A percentile compares a stretch with the other conserved stretches of the same genome.
Conservation (phyloP, 176 grass and related monocot genomes). For the Aegilops umbellulata region DNA sequence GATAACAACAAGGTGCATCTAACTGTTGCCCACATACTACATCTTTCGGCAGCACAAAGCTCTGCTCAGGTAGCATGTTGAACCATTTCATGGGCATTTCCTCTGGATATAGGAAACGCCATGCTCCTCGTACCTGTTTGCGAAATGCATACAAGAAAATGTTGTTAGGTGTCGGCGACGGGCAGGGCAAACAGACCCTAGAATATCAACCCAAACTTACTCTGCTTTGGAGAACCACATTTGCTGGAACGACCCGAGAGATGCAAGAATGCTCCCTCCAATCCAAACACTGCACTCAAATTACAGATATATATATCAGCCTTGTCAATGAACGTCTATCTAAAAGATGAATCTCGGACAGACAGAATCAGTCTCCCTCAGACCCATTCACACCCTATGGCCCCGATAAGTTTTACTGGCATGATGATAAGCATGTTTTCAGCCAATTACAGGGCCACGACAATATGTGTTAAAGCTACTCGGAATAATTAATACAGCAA, state of each 20-base stretch:
- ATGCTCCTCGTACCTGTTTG: slow-evolving; percentile 87
- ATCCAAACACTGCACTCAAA: slow-evolving; percentile 86
- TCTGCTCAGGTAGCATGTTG: neutral
- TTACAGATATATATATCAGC: slow-evolving; percentile 1
- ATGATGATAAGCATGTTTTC: neutral
- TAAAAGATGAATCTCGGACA: neutral
- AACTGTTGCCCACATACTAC: neutral
- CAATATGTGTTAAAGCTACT: neutral
- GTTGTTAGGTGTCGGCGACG: neutral
- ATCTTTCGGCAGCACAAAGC: neutral
- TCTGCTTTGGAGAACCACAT: slow-evolving; percentile 99
- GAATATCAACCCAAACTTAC: slow-evolving; percentile 47
- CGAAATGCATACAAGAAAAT: neutral
- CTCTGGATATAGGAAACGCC: slow-evolving; percentile 99
- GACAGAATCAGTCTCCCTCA: no score
- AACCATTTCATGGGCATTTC: slow-evolving; percentile 76
- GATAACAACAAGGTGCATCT: neutral
- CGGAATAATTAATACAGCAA: neutral
- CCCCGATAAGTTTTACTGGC: neutral
- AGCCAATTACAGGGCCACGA: neutral
- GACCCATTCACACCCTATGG: neutral
- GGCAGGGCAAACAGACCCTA: neutral
- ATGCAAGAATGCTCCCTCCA: slow-evolving; percentile 98
- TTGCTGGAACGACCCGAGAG: slow-evolving; percentile 99
- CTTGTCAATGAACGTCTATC: neutral